Evolutionary conservation across 345 rosid genomes (phyloP), one percentile per base, ranked within the genome.

Genomic region (Arabidopsis suecica): DNA sequence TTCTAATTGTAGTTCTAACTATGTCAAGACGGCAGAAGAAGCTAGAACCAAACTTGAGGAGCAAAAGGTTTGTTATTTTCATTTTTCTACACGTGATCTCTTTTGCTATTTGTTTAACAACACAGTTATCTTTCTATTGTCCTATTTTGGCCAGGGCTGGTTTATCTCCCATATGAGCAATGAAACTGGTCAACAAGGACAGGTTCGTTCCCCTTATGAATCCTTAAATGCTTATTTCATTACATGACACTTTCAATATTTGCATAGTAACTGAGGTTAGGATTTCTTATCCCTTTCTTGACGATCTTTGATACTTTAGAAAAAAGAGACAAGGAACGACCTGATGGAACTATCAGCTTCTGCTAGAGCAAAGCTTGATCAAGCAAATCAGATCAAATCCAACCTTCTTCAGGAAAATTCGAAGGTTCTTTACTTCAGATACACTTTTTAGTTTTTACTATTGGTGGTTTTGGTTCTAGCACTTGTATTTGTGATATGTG

Each of bases 361-460:
- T 65, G 90, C 85, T 36, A 83, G 78, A 80, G 76, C 72, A 64
- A 87, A 87, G 82, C 87, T 88, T 48, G 77, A 82, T 65, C 82
- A 78, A 65, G 78, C 86, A 76, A 56, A 77, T 61, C 76, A 36
- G 61, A 70, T 71, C 82, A 92, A 80, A 65, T 75, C 73, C 50
- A 67, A 77, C 72, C 80, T 88, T 74, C 68, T 61, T 11, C 37
- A 51, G 49, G 86, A 87, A 69, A 92, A 78, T 61, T 69, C 8
- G 3, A 82, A 89, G 93, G 97, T 92, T 59, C 12, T 40, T 64
- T 79, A 49, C 61, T 13, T 53, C 0, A 73, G 65, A 56, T 28
- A 5, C 0, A 16, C 51, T 66, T 47, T 45, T 5, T n/a, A n/a
- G n/a, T n/a, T n/a, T n/a, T n/a, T 37, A 23, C 65, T 71, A 1